phyloP scores from a whole-genome alignment of 2,329 filamentous ascomycete species.

The Incumbomyces lentus region DNA sequence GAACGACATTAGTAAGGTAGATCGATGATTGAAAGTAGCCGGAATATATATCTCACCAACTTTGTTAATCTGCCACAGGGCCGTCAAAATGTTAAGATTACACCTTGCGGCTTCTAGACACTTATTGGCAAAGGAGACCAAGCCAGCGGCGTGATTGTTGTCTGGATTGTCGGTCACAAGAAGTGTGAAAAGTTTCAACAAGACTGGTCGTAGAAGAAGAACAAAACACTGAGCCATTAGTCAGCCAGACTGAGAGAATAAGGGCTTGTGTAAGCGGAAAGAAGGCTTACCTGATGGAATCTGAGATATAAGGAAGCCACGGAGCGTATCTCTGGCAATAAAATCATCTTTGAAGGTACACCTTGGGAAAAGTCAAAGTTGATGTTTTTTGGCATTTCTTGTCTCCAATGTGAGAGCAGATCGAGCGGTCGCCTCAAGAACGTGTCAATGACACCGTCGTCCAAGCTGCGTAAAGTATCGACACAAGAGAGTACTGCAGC shows the following conservation, averaged over 20 bases:
- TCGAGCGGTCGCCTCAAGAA: not conserved
- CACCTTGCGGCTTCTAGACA: not conserved
- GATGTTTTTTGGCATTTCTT: not conserved
- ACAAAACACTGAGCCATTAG: conserved; percentile 6
- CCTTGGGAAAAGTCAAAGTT: not conserved
- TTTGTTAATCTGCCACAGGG: not conserved
- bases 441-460: not conserved
- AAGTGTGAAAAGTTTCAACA: conserved; percentile 7
- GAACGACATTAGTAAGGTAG: not conserved
- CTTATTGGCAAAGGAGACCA: conserved; percentile 2
- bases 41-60: not conserved
- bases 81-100: not conserved
- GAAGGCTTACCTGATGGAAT: conserved; percentile 9
- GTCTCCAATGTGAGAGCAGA: not conserved
- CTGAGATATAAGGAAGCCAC: conserved; percentile 11
- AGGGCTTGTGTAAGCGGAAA: not conserved
- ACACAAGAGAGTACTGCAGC: not conserved
- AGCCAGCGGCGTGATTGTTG: not conserved
- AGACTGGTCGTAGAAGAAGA: conserved; percentile 9
- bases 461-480: not conserved
- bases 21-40: not conserved
- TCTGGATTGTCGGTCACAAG: not conserved
- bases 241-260: not conserved
- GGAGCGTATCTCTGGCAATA: conserved; percentile 8
- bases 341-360: not conserved